Base-by-base conservation (phyloP, 2,329 filamentous ascomycete genomes). In the Ramularia endophylla region DNA sequence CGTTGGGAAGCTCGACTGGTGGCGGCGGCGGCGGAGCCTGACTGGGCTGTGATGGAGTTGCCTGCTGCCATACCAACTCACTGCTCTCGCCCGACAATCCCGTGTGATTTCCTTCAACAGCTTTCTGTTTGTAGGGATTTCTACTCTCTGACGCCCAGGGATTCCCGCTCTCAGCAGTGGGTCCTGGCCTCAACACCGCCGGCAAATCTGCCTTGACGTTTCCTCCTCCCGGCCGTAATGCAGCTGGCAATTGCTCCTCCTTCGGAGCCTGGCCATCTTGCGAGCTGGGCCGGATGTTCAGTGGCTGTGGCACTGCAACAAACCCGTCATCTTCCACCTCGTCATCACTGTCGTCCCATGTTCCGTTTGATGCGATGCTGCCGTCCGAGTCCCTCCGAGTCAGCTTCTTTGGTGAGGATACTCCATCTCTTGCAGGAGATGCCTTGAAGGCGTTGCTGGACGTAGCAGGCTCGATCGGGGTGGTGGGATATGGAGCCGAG, bases 401-500 rank as follows among this genome's bases (percentile, higher is more conserved):
- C 22, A 25, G 11, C 22, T 25, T 25, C 22, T 25, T 25, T n/a
- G n/a, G n/a, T n/a, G n/a, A n/a, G n/a, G n/a, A n/a, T n/a, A n/a
- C n/a, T n/a, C n/a, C n/a, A n/a, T n/a, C n/a, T n/a, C n/a, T n/a
- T n/a, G n/a, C n/a, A n/a, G n/a, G n/a, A n/a, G n/a, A n/a, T n/a
- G n/a, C n/a, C n/a, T n/a, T n/a, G n/a, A n/a, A n/a, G n/a, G n/a
- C 22, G 22, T 25, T 6, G 22, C 22, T 25, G 6, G n/a, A n/a
- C n/a, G n/a, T n/a, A n/a, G n/a, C 51, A 30, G 56, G 54, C 45
- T 57, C 49, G 58, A 58, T 59, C 2, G 70, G 67, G 0, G 65
- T 64, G 2, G 62, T 63, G 11, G 70, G 69, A 41, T 73, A 72
- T 2, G 69, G 67, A 15, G 65, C 64, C 48, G 64, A 50, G 11